These are phyloP conservation scores for Ramularia endophylla DNA, from an alignment of 2,329 filamentous ascomycete genomes.

Conservation along the genomic window DNA sequence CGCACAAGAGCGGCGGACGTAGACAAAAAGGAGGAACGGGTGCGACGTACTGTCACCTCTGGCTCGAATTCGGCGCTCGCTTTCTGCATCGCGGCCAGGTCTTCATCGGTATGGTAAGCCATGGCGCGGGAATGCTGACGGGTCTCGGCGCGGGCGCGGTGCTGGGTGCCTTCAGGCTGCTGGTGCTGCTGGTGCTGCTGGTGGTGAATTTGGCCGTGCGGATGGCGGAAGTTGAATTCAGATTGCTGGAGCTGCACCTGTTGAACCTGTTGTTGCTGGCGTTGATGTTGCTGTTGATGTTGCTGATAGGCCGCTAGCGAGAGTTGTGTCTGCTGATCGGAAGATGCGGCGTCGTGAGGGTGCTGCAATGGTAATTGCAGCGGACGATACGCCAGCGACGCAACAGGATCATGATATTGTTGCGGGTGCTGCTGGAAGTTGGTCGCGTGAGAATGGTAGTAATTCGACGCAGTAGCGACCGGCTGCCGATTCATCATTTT, in stretches of 20 bases:
- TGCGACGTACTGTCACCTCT: constrained; percentile 47
- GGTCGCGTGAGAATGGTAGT: constrained; percentile 16
- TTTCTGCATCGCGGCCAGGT: constrained; percentile 57
- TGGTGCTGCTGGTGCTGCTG: constrained; percentile 4
- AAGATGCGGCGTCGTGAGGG: constrained; percentile 9
- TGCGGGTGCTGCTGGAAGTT: constrained; percentile 15
- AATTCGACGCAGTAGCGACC: constrained; percentile 20
- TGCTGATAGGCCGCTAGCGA: constrained; percentile 21
- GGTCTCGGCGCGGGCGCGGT: constrained; percentile 21
- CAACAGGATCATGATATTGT: constrained; percentile 29
- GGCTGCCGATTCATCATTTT: constrained; percentile 25
- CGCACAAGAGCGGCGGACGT: too few species aligned
- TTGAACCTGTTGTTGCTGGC: constrained; percentile 6
- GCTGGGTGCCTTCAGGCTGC: constrained; percentile 10
- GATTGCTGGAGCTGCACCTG: constrained; percentile 7
- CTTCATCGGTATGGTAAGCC: constrained; percentile 43
- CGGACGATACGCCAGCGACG: constrained; percentile 33
- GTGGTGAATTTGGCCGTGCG: too few species aligned
- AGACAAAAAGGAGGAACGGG: constrained; percentile 1
- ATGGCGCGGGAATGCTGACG: constrained; percentile 27
- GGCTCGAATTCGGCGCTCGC: constrained; percentile 57
- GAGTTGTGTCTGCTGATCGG: constrained; percentile 17
- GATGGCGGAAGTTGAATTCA: too few species aligned
- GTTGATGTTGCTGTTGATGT: constrained; percentile 17
- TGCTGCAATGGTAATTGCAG: constrained; percentile 37